Evolutionary conservation across 805 yeast genomes (phyloP).

Genomic region (Saturnispora halmiae): DNA sequence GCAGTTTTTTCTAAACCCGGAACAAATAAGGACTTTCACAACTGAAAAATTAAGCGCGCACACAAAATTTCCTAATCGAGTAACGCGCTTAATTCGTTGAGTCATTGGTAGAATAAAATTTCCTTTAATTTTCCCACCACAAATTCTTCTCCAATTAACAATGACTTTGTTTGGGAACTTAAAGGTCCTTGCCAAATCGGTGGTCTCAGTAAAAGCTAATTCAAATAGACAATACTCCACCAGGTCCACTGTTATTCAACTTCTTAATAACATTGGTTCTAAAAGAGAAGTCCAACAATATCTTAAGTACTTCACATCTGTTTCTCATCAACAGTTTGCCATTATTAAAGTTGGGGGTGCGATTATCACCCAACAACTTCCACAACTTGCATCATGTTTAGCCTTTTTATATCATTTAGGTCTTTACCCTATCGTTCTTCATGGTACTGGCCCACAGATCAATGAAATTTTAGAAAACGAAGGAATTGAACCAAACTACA

Average conservation of each 20-base stretch:
- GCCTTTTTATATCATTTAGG: conserved; percentile 98
- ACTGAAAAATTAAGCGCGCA: conserved; percentile 1
- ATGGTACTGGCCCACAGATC: conserved; percentile 99
- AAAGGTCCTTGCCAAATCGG: conserved; percentile 1
- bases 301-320: conserved; percentile 91
- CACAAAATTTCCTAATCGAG: conserved; percentile 6
- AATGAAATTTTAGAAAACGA: conserved; percentile 86
- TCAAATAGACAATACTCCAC: conserved; percentile 42
- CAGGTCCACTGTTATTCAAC: conserved; percentile 90
- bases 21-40: neutral
- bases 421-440: conserved; percentile 89
- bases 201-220: neutral
- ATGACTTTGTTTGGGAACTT: conserved; percentile 1
- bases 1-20: too few species aligned
- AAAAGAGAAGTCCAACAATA: conserved; percentile 98
- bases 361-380: conserved; percentile 87
- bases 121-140: neutral
- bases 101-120: neutral
- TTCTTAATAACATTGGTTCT: conserved; percentile 91
- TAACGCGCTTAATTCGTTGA: conserved; percentile 8
- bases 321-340: conserved; percentile 93
- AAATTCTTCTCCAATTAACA: neutral
- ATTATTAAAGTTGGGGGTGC: conserved; percentile 99
- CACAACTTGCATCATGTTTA: conserved; percentile 88
- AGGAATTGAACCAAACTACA: conserved; percentile 92